Evolutionary conservation across 495 filamentous ascomycete genomes (phyloP), one percentile per base, ranked within the genome.

Genomic region (Aspergillus bertholletiae): DNA sequence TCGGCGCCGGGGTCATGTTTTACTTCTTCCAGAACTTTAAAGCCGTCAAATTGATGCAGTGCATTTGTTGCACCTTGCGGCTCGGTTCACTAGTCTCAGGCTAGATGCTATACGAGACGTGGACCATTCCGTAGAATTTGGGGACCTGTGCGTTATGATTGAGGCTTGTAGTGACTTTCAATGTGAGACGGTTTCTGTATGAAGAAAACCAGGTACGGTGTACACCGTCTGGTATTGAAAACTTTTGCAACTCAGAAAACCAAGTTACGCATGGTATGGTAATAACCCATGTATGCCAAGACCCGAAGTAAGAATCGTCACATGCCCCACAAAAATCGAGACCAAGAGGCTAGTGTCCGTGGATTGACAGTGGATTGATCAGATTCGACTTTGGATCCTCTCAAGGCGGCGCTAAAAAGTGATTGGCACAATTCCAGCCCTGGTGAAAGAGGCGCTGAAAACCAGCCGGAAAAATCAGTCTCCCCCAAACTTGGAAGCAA

Each of bases 361-460:
- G 17, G n/a, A n/a, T 27, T 26, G 22, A 43, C 39, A 35, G n/a
- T 34, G 27, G 46, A 49, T 34, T 32, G 46, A 49, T 49, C 21
- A 34, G 46, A 21, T 49, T 35, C 5, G 9, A 37, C n/a, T 18
- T 43, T 15, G 5, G 20, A 20, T n/a, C n/a, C 37, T 17, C 7
- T 6, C 37, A 2, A 5, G 18, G 37, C n/a, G n/a, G 37, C n/a
- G 15, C 17, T 40, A 40, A 35, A 39, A 37, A 26, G 18, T 44
- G 49, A 56, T 56, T 53, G 53, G 50, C 26, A 52, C 32, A 30
- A 49, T 60, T 56, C 44, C 53, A 47, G 53, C n/a, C 44, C 53
- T n/a, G n/a, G n/a, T n/a, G n/a, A n/a, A n/a, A 47, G 53, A 21
- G 53, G 44, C 35, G 26, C 24, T 20, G 49, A 47, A 56, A 43